phyloP scores from a whole-genome alignment of 352 stramenopile species.

The Pythium guiyangense region DNA sequence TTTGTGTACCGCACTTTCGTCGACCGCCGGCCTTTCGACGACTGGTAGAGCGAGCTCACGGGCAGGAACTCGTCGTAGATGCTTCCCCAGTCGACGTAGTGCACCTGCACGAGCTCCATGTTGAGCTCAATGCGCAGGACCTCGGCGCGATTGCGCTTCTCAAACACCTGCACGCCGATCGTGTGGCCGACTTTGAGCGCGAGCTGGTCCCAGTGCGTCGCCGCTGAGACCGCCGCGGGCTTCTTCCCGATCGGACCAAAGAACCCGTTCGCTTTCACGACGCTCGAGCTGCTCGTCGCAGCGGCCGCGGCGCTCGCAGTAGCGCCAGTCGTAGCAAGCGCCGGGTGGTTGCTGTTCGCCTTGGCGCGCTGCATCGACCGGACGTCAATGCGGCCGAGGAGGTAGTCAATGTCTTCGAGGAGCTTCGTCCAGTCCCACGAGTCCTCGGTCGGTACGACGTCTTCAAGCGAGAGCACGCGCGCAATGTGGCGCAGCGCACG shows the following conservation, averaged over 20 bases:
- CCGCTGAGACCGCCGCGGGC: slow-evolving; percentile 8
- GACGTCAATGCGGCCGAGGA: slow-evolving; percentile 56
- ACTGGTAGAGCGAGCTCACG: slow-evolving; percentile 45
- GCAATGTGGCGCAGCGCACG: slow-evolving; percentile 58
- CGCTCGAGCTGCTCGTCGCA: not conserved
- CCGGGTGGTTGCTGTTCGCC: slow-evolving; percentile 16
- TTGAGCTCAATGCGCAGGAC: slow-evolving; percentile 61
- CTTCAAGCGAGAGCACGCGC: slow-evolving; percentile 60
- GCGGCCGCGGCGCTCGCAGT: not conserved
- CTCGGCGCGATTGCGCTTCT: slow-evolving; percentile 66
- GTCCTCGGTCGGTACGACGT: slow-evolving; percentile 61
- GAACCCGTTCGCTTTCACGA: not conserved
- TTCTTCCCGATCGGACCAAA: slow-evolving; percentile 5
- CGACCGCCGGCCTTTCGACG: slow-evolving; percentile 22
- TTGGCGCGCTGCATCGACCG: slow-evolving; percentile 27
- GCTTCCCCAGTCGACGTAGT: slow-evolving; percentile 80
- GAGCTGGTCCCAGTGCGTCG: slow-evolving; percentile 64
- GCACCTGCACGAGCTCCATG: slow-evolving; percentile 70
- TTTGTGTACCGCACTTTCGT: slow-evolving; percentile 58
- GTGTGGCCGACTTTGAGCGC: slow-evolving; percentile 51
- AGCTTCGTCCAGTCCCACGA: slow-evolving; percentile 80
- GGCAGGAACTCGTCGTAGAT: slow-evolving; percentile 81
- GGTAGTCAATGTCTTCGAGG: slow-evolving; percentile 63
- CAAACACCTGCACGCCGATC: slow-evolving; percentile 71
- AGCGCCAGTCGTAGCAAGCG: slow-evolving; percentile 3